Evolutionary conservation across 1,139 yeast genomes (phyloP).

Genomic region (Entelexis paramagnoliae): DNA sequence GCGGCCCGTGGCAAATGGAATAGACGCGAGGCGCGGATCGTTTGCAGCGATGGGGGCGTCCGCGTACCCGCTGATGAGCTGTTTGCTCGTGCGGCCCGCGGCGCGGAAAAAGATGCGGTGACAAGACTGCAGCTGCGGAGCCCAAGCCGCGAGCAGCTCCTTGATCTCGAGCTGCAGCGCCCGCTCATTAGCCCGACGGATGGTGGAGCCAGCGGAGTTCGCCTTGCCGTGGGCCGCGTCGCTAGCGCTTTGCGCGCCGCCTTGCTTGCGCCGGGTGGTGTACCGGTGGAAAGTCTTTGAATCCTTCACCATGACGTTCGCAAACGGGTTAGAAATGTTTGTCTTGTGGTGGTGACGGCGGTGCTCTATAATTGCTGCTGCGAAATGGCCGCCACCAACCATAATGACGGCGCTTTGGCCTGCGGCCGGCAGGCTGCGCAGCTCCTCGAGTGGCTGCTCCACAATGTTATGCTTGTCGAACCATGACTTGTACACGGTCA

Average conservation of each 20-base stretch:
- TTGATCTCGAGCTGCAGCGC: constrained; percentile 70
- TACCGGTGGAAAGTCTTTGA: constrained; percentile 90
- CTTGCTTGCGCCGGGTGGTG: constrained; percentile 94
- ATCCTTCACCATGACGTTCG: constrained; percentile 41
- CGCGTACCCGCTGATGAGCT: constrained; percentile 52
- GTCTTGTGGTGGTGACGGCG: constrained; percentile 43
- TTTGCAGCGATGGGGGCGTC: constrained; percentile 38
- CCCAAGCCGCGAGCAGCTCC: constrained; percentile 58
- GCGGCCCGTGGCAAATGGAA: constrained; percentile 84
- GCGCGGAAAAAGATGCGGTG: constrained; percentile 70
- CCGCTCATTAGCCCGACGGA: constrained; percentile 82
- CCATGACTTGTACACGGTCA: constrained; percentile 64
- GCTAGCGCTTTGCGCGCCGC: constrained; percentile 90
- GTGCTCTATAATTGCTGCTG: constrained; percentile 86
- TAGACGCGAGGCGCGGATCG: constrained; percentile 44
- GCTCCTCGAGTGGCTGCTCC: constrained; percentile 38
- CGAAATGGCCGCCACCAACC: constrained; percentile 98
- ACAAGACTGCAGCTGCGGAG: constrained; percentile 27
- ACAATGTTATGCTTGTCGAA: constrained; percentile 37
- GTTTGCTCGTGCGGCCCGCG: constrained; percentile 59
- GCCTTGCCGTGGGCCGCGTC: constrained; percentile 93
- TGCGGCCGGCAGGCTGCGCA: constrained; percentile 32
- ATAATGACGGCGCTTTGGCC: constrained; percentile 65
- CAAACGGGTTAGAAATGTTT: constrained; percentile 38
- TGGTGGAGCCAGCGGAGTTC: constrained; percentile 85